Base-by-base conservation (phyloP, 1,139 yeast species). In the Blastobotrys illinoisensis region DNA sequence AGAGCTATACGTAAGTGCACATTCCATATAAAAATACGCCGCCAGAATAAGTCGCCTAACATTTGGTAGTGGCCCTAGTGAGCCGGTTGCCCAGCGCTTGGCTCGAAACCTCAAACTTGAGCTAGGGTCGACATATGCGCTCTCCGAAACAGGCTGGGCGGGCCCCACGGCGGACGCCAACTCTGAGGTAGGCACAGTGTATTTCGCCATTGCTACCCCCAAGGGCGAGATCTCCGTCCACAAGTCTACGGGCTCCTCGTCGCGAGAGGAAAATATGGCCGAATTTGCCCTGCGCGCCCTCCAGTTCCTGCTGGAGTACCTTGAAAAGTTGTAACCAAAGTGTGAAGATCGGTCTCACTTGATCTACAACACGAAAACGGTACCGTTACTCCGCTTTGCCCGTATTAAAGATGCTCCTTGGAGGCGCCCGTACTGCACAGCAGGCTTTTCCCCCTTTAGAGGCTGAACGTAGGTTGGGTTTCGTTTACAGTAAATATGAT, bases 81-180 rank as follows among this genome's bases (percentile, higher is more conserved):
- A 85, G 65, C 80, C 77, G 52, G 96, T 88, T 23, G 95, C 88
- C 1, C 69, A 83, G 56, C 79, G 87, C 63, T 74, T 88, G 63
- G 96, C 96, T 1, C 74, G 96, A 54, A 88, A 88, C 57, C 76
- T 90, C 54, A 78, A 85, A 65, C 80, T 88, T 60, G 96, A 88
- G 67, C 77, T 88, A 59, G 96, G 96, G 0, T 83, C 90, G 6
- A 86, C 91, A 0, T 88, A 83, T 70, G 89, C 88, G 5, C 75
- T 88, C 40, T 84, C 91, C 0, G 96, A 88, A 67, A 85, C 95
- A 0, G 96, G 96, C 1, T 85, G 86, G 75, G 95, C 96, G 0
- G 95, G 95, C 0, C 95, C 95, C 28, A 60, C 60, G 3, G 57
- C 53, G 5, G 65, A 60, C 19, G 62, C 63, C 18, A 58, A 56